Base-by-base conservation (phyloP, 2,329 filamentous ascomycete genomes). In the Parasarocladium wereldwijsianum region DNA sequence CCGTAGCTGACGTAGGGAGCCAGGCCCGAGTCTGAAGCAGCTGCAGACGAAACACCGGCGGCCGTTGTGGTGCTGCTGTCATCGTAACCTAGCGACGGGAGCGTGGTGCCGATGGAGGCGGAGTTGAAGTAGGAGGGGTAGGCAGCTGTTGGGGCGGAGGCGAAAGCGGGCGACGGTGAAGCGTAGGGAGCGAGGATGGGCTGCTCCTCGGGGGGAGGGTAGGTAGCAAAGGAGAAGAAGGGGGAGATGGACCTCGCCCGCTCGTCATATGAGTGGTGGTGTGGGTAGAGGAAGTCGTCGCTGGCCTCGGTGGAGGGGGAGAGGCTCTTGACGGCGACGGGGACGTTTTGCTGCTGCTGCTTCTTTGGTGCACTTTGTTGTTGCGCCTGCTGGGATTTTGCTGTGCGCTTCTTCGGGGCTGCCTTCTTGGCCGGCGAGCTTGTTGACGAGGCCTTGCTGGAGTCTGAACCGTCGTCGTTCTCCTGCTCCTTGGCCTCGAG, bases 401-500 rank as follows among this genome's bases (percentile, higher is more conserved):
- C 11, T 23, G 52, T 48, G 27, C 49, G 50, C 50, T 63, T 63
- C 64, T 70, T 49, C 41, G 61, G 69, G 32, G 40, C 38, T 50
- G 52, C 41, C 52, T 52, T 35, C 42, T 29, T 49, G 32, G 43
- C 38, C 32, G 33, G 43, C 36, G 43, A 51, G 45, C 48, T 47
- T 35, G 40, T 36, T 42, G 47, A 45, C 26, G 35, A 26, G 15
- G 45, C 34, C 39, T 51, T 50, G 42, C 53, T 57, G 40, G 60
- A 54, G 8, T 50, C 36, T 29, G 57, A 54, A 30, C 50, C 73
- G 60, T 60, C 58, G 27, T 62, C 58, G 35, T 49, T 51, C 31
- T 52, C 55, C 26, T 76, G 78, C 34, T 81, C 81, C 40, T 80
- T 69, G 48, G 78, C 73, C 66, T 87, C 81, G 43, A 87, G 69